Evolutionary conservation across 768 basidiomycete genomes (phyloP), one percentile per base, ranked within the genome.

Genomic region (Phaeolepiota aurea): DNA sequence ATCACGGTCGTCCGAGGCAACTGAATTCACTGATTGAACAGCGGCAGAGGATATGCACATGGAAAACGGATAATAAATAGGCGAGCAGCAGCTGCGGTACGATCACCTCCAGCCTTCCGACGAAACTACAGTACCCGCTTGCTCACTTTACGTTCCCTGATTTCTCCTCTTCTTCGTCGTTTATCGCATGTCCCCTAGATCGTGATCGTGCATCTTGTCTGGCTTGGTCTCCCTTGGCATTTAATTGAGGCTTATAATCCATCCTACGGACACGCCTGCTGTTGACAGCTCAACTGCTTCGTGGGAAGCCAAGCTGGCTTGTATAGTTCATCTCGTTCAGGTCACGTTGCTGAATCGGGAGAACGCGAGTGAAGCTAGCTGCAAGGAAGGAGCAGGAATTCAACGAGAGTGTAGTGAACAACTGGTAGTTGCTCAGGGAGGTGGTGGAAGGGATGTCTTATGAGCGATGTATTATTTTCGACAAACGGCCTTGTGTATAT

Each of bases 301-400:
- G n/a, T n/a, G n/a, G n/a, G n/a, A n/a, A n/a, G n/a, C n/a, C n/a
- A n/a, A n/a, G n/a, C n/a, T n/a, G n/a, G n/a, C n/a, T n/a, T n/a
- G n/a, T n/a, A n/a, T n/a, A n/a, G n/a, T n/a, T n/a, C n/a, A n/a
- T n/a, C n/a, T n/a, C n/a, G n/a, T n/a, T n/a, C n/a, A n/a, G n/a
- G n/a, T n/a, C n/a, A n/a, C n/a, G n/a, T 65, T 94, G 33, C 91
- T 94, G 58, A 91, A 93, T 48, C 71, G 85, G 41, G 92, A 96
- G 63, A 88, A 90, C 49, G 72, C 85, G 0, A 23, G 61, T 93
- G 19, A 84, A 84, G 0, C 69, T 81, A 46, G 66, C 83, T 56
- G 79, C 81, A 2, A 70, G 69, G 38, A 85, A 87, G 41, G 88
- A 93, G 53, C 74, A 73, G 36, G 74, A 72, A 37, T 89, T 79